phyloP scores from a whole-genome alignment of 2,329 filamentous ascomycete genomes.

The Aureobasidium namibiae region DNA sequence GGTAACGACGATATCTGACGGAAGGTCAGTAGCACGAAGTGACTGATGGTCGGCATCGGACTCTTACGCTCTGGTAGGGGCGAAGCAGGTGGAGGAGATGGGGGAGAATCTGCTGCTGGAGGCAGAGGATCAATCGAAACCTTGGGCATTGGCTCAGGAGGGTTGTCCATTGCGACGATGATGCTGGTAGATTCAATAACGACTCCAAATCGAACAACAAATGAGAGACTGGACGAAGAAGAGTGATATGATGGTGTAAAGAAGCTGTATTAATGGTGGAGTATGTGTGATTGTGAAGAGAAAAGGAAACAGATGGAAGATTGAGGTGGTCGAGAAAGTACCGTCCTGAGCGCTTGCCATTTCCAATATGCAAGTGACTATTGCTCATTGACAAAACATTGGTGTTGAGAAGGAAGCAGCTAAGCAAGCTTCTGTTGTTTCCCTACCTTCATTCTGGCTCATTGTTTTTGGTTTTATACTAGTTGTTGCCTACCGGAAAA shows the following conservation, averaged over 20 bases:
- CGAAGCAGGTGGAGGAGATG: neutral
- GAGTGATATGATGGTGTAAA: neutral
- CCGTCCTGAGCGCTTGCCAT: neutral
- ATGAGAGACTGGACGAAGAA: neutral
- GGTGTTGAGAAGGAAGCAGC: neutral
- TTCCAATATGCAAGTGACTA: neutral
- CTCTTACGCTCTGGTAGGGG: constrained; percentile 5
- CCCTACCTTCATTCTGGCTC: neutral
- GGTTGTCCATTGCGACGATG: constrained; percentile 7
- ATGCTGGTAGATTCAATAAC: neutral
- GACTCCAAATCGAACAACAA: neutral
- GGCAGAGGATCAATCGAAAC: constrained; percentile 4
- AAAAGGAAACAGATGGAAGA: neutral
- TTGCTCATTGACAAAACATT: neutral
- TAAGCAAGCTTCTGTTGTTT: neutral
- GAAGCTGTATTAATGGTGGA: neutral
- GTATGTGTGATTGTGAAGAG: neutral
- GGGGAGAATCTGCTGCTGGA: neutral
- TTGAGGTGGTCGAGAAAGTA: neutral
- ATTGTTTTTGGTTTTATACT: neutral
- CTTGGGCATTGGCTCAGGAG: constrained; percentile 12
- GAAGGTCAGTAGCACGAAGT: neutral
- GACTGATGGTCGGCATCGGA: neutral
- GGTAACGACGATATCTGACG: constrained; percentile 3
- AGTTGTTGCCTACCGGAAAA: neutral